Evolutionary conservation across 1,284 basidiomycete genomes (phyloP).

Genomic region (Abortiporus biennis): DNA sequence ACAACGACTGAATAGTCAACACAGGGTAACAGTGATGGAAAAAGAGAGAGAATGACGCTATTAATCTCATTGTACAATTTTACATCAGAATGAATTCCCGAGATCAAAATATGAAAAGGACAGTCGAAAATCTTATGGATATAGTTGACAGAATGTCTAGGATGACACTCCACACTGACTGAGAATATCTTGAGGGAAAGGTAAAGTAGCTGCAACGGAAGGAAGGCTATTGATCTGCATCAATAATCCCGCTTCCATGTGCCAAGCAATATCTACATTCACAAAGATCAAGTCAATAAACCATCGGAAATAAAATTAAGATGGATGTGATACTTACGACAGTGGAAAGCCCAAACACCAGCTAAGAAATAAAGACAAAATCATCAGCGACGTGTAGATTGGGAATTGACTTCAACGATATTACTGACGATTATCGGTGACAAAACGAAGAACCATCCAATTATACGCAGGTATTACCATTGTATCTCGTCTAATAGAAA

Average conservation of each 20-base stretch:
- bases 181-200: constrained; percentile 27
- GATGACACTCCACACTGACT: constrained; percentile 24
- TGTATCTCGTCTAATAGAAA: constrained; percentile 24
- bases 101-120: too few relatives aligned
- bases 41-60: too few relatives aligned
- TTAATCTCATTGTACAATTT: too few relatives aligned
- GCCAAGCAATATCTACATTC: constrained; percentile 26
- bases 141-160: too few relatives aligned
- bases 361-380: too few relatives aligned
- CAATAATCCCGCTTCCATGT: constrained; percentile 31
- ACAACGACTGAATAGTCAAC: too few relatives aligned
- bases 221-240: constrained; percentile 30
- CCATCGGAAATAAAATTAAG: background rate
- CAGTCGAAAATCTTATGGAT: too few relatives aligned
- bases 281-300: background rate
- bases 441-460: constrained; percentile 28
- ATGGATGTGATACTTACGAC: constrained; percentile 21
- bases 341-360: constrained; percentile 31
- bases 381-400: too few relatives aligned
- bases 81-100: too few relatives aligned
- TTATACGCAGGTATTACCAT: constrained; percentile 28
- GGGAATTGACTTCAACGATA: background rate
- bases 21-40: too few relatives aligned
- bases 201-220: constrained; percentile 19
- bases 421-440: constrained; percentile 27